These are phyloP conservation scores for Apiospora sp. DNA, from an alignment of 2,329 filamentous ascomycete genomes.

Conservation along the genomic window DNA sequence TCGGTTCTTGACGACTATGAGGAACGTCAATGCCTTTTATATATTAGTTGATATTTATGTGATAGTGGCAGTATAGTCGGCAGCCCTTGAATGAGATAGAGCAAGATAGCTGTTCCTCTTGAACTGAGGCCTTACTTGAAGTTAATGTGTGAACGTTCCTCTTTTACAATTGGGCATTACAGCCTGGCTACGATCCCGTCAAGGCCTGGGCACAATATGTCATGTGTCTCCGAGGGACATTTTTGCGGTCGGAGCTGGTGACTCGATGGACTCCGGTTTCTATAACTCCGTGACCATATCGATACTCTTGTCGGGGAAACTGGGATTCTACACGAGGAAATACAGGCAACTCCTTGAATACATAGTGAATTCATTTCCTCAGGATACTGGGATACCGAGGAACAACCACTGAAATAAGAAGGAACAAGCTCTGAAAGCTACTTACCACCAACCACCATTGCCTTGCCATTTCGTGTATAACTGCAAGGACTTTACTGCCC, in stretches of 20 bases:
- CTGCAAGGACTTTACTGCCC: background rate
- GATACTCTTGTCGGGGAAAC: too few species aligned
- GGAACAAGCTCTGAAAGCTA: too few species aligned
- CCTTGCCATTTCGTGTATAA: background rate
- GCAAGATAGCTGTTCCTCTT: background rate
- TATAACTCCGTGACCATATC: background rate
- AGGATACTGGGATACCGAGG: too few species aligned
- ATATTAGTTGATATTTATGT: background rate
- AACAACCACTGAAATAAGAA: too few species aligned
- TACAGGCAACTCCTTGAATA: too few species aligned
- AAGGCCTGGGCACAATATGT: background rate
- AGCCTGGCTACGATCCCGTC: background rate
- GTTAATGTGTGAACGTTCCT: background rate
- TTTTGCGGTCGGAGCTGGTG: background rate
- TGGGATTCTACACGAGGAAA: too few species aligned
- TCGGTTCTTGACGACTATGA: too few species aligned
- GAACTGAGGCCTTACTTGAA: background rate
- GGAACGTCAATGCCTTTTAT: background rate
- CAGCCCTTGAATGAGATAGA: background rate
- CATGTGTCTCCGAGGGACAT: background rate
- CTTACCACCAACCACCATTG: too few species aligned
- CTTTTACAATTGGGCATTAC: background rate
- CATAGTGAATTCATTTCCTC: too few species aligned
- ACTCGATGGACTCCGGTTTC: background rate
- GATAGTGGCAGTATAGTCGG: background rate